Conservation (phyloP, 352 stramenopile species). For the Pythium monospermum region DNA sequence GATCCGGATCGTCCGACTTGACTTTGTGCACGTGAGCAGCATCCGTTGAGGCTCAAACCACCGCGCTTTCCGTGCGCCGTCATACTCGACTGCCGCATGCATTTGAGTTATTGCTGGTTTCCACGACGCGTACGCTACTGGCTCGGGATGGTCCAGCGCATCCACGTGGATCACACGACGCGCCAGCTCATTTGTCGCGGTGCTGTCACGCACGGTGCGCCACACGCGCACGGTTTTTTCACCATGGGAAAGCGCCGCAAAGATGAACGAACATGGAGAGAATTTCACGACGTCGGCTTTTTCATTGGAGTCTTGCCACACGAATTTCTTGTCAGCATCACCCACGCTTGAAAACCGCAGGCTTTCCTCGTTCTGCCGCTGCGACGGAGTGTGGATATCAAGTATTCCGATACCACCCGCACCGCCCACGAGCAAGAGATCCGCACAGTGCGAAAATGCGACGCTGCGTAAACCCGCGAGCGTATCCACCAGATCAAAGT, state of each 20-base stretch:
- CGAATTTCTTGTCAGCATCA: conserved; percentile 25
- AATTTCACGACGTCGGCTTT: conserved; percentile 63
- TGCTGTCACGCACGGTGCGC: conserved; percentile 34
- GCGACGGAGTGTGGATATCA: conserved; percentile 28
- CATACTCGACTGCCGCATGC: conserved; percentile 41
- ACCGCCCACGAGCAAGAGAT: conserved; percentile 56
- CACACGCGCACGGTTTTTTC: conserved; percentile 46
- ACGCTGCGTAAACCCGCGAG: conserved; percentile 34
- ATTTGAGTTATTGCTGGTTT: conserved; percentile 65
- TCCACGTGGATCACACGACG: conserved; percentile 29
- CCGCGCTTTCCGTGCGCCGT: conserved; percentile 51
- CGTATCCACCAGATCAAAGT: conserved; percentile 29
- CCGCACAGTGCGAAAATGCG: conserved; percentile 58
- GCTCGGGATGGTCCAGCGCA: conserved; percentile 45
- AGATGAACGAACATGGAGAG: conserved; percentile 64
- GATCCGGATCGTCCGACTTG: conserved; percentile 41
- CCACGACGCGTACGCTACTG: conserved; percentile 76
- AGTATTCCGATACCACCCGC: conserved; percentile 42
- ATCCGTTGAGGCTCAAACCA: conserved; percentile 74
- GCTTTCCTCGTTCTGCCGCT: conserved; percentile 1
- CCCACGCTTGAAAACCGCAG: conserved; percentile 14
- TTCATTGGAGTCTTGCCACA: conserved; percentile 16
- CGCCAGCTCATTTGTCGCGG: background rate
- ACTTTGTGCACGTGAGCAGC: conserved; percentile 64
- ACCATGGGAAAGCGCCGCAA: conserved; percentile 39